Evolutionary conservation across 306 rosid genomes (phyloP).

Genomic region (Quercus mongolica): DNA sequence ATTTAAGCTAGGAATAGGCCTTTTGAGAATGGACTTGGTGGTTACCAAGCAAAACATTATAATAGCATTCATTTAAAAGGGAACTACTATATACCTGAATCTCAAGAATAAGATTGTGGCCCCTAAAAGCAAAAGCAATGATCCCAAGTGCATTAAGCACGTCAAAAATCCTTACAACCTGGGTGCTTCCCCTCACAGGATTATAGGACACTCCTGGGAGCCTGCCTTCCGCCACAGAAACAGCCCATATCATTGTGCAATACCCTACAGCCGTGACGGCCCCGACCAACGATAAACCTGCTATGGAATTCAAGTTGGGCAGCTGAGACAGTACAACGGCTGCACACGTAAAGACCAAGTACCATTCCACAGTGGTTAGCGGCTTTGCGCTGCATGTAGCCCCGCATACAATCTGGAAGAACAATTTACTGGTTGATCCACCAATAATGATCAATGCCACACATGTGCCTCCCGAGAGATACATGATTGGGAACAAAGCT

Average conservation of each 20-base stretch:
- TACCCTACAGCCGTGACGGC: slow-evolving; percentile 53
- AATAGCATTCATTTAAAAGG: not conserved
- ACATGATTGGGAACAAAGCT: slow-evolving; percentile 46
- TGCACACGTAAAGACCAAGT: slow-evolving; percentile 42
- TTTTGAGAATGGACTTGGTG: too few species aligned
- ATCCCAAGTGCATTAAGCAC: slow-evolving; percentile 51
- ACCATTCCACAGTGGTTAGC: slow-evolving; percentile 50
- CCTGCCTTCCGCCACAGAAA: slow-evolving; percentile 44
- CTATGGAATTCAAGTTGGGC: slow-evolving; percentile 51
- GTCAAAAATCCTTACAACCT: slow-evolving; percentile 4
- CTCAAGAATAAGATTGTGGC: slow-evolving; percentile 54
- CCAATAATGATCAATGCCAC: slow-evolving; percentile 53
- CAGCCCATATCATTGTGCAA: slow-evolving; percentile 39
- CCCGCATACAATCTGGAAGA: slow-evolving; percentile 41
- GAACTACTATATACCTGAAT: slow-evolving; percentile 36
- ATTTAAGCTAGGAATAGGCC: too few species aligned
- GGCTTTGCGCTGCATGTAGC: slow-evolving; percentile 40
- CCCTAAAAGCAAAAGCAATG: slow-evolving; percentile 52
- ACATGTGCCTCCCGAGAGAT: slow-evolving; percentile 58
- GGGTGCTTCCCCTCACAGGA: slow-evolving; percentile 3
- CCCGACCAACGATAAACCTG: slow-evolving; percentile 47
- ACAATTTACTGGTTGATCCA: slow-evolving; percentile 41
- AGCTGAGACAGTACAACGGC: slow-evolving; percentile 47
- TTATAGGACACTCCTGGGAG: slow-evolving; percentile 30
- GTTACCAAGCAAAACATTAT: not conserved